Conservation (phyloP, 2,329 filamentous ascomycete species). For the Lasiodiplodia sp. region DNA sequence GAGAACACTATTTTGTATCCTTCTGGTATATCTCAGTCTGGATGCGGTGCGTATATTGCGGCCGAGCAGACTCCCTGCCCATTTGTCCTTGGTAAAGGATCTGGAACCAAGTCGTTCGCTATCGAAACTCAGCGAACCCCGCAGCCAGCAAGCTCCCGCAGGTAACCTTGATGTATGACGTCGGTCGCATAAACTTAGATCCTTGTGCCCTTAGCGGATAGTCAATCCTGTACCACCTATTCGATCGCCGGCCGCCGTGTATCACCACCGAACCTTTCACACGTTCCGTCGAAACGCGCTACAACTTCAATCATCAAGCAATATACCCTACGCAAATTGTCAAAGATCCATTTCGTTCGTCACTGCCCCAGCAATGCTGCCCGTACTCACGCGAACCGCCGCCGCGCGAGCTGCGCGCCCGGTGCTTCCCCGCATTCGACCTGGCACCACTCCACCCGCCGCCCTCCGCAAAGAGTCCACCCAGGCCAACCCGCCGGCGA, state of each 20-base stretch:
- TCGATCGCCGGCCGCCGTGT: constrained; percentile 1
- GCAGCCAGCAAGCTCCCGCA: neutral
- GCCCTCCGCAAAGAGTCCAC: constrained; percentile 10
- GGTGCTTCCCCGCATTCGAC: constrained; percentile 8
- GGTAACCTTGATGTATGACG: neutral
- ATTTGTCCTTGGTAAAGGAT: neutral
- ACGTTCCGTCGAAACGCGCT: neutral
- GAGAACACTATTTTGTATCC: neutral
- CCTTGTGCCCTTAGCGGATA: neutral
- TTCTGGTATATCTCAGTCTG: neutral
- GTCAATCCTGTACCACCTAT: neutral
- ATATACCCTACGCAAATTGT: neutral
- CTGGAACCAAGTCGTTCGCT: neutral
- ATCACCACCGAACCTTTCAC: neutral
- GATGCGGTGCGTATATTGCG: neutral
- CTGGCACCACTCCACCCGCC: neutral
- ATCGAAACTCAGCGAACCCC: neutral
- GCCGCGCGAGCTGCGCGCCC: constrained; percentile 1
- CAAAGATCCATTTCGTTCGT: neutral
- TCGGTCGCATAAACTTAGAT: neutral
- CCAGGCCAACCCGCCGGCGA: neutral
- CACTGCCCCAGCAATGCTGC: neutral
- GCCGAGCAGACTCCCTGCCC: constrained; percentile 1
- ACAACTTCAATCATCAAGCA: neutral
- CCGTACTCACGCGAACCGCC: neutral